Conservation (phyloP, 768 basidiomycete species). For the Amyloporia xantha region DNA sequence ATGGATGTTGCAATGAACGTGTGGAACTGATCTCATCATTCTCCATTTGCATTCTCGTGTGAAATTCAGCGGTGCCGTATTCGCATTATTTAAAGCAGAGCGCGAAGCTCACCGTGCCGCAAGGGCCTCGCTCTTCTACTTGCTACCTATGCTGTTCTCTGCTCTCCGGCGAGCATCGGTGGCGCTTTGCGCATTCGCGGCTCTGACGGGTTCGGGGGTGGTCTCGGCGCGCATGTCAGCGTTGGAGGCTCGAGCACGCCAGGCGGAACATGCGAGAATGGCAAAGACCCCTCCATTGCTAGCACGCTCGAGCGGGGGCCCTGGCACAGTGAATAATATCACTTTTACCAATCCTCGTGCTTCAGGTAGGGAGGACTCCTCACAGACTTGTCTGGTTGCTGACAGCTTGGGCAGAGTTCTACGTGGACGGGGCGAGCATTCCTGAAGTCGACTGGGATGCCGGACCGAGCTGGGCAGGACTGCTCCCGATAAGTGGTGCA, state of each 20-base stretch:
- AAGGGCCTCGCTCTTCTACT: no score
- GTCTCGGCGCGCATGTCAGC: background rate
- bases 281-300: background rate
- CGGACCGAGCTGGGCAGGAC: conserved; percentile 27
- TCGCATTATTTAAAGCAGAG: no score
- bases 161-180: conserved; percentile 9
- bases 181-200: background rate
- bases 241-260: background rate
- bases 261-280: background rate
- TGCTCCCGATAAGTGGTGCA: conserved; percentile 24
- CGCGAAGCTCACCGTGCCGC: no score
- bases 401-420: conserved; percentile 21
- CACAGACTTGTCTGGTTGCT: background rate
- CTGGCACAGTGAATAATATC: conserved; percentile 12
- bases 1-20: no score
- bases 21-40: no score
- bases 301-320: conserved; percentile 4
- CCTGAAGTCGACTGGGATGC: conserved; percentile 31
- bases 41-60: no score
- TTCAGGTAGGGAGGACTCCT: background rate
- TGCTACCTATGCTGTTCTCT: conserved; percentile 17
- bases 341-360: conserved; percentile 20
- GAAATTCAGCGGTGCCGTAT: no score
- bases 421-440: conserved; percentile 28
- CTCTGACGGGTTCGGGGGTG: background rate